Evolutionary conservation across 2,329 filamentous ascomycete species (phyloP).

Genomic region (Dactylella cylindrospora): DNA sequence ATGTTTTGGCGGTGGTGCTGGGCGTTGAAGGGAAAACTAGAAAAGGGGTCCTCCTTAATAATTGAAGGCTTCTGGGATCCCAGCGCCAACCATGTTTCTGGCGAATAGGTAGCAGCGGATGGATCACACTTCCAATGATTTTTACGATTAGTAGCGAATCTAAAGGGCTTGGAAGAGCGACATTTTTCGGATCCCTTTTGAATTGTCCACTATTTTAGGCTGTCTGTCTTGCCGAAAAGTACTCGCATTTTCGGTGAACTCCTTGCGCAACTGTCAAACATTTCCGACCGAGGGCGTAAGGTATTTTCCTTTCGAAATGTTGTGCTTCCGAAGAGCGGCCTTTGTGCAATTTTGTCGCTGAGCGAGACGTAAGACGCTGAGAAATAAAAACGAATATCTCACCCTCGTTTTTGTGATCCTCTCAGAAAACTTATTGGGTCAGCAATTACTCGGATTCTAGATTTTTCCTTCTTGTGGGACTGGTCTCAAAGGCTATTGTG

Average conservation of each 20-base stretch:
- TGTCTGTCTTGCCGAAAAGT: conserved; percentile 1
- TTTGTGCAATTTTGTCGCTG: no score
- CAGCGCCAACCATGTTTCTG: conserved; percentile 5
- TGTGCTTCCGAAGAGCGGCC: no score
- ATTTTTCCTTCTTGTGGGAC: no score
- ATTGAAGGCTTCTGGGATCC: conserved; percentile 3
- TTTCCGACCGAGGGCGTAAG: conserved; percentile 24
- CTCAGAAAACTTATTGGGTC: no score
- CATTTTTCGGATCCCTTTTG: conserved; percentile 13
- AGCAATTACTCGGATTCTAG: no score
- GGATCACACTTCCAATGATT: conserved; percentile 36
- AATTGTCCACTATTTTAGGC: conserved; percentile 13
- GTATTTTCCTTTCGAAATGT: no score
- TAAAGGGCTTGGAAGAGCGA: background rate
- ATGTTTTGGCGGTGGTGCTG: conserved; percentile 1
- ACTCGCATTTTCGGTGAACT: conserved; percentile 19
- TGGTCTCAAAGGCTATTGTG: no score
- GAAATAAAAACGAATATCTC: no score
- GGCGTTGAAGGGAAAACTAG: conserved; percentile 23
- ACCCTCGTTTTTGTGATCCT: no score
- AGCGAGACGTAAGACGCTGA: no score
- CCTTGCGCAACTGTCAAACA: conserved; percentile 11
- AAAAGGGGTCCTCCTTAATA: conserved; percentile 14
- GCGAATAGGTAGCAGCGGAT: conserved; percentile 15
- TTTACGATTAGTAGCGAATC: background rate